Evolutionary conservation across 1,139 yeast species (phyloP).

Genomic region (Kodamaea alishanica): DNA sequence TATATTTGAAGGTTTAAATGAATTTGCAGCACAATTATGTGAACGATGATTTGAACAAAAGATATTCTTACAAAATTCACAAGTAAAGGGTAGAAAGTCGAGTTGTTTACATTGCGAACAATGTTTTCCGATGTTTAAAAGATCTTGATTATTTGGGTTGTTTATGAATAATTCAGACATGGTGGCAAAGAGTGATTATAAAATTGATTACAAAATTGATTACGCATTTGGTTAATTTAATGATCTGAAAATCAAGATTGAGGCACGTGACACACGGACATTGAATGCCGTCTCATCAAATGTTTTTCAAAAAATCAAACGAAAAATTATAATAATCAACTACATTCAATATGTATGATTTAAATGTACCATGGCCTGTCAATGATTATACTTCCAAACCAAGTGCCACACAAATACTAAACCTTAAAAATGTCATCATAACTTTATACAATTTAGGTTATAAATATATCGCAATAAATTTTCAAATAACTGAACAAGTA

Average conservation of each 20-base stretch:
- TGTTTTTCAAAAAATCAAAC: neutral
- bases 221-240: no score
- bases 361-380: constrained; percentile 82
- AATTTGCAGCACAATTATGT: constrained; percentile 41
- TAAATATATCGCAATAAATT: constrained; percentile 70
- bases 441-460: constrained; percentile 66
- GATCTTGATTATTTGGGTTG: constrained; percentile 9
- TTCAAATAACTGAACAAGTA: constrained; percentile 52
- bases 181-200: neutral
- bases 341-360: constrained; percentile 49
- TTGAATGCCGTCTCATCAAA: no score
- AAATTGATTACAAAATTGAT: no score
- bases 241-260: no score
- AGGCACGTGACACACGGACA: no score
- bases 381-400: constrained; percentile 42
- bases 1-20: constrained; percentile 6
- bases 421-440: constrained; percentile 47
- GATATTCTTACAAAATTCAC: constrained; percentile 52
- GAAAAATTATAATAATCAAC: neutral
- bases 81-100: constrained; percentile 68
- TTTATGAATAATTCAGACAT: constrained; percentile 12
- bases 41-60: constrained; percentile 60
- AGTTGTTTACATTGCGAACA: constrained; percentile 60
- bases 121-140: constrained; percentile 63
- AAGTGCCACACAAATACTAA: constrained; percentile 36